Base-by-base conservation (phyloP, 202 grass and related monocot species). In the Dendrocalamus latiflorus region DNA sequence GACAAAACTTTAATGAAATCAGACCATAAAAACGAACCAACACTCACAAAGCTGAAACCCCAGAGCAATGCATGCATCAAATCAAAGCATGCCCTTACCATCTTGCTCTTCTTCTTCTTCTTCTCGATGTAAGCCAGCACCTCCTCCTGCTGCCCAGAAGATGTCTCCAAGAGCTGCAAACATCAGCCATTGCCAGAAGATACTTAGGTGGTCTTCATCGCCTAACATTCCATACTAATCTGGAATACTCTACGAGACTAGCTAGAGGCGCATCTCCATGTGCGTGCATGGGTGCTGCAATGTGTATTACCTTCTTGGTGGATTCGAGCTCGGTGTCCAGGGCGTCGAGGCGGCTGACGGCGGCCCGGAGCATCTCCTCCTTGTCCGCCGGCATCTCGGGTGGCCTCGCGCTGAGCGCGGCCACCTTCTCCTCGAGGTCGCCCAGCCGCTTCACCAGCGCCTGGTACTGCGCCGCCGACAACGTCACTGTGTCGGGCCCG, bases 81-180 rank as follows among this genome's bases (percentile, higher is more conserved):
- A 36, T 51, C 43, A 61, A 44, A 70, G 22, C 44, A 17, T 7
- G 53, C 14, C 69, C 89, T 83, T 83, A 97, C 94, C 87, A 97
- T 88, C 38, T 87, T 89, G 61, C 82, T 91, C 62, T 87, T 97
- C 80, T 92, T 97, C 45, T 97, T 97, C 76, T 97, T 97, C 85
- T 97, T 97, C 77, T 97, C 94, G 80, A 94, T 88, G 79, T 97
- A 97, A 9, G 94, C 91, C 63, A 97, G 83, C 60, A 97, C 90
- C 83, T 97, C 94, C 87, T 97, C 82, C 83, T 97, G 94, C 75
- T 91, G 87, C 3, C 75, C 74, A 3, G 63, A 34, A 15, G 89
- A 88, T 37, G 92, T 89, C 49, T 97, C 94, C 57, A 97, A 50
- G 8, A 91, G 85, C 94, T 96, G 83, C 69, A 78, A 56, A 47